Evolutionary conservation across 2,329 filamentous ascomycete genomes (phyloP).

Genomic region (Sporothrix luriei): DNA sequence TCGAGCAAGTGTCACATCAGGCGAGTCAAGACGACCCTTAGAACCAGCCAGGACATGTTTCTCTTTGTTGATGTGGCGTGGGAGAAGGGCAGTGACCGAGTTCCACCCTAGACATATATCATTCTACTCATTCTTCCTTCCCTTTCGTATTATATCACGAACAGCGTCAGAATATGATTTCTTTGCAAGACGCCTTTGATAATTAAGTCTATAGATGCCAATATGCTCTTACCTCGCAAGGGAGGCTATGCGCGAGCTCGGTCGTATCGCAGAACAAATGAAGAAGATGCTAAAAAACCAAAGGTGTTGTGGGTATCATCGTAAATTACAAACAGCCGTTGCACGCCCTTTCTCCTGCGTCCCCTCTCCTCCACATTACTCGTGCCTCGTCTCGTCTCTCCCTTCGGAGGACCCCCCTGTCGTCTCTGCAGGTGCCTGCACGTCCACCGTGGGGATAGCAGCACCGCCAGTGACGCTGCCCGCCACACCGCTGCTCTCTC

Average conservation of each 20-base stretch:
- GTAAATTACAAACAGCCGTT: slow-evolving; percentile 19
- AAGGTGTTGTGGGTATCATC: slow-evolving; percentile 21
- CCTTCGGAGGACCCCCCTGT: background rate
- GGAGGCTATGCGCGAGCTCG: background rate
- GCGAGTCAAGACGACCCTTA: no score
- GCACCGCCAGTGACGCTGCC: background rate
- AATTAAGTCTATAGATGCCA: background rate
- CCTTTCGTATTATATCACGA: background rate
- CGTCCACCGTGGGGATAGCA: background rate
- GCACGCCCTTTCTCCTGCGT: background rate
- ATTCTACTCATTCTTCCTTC: background rate
- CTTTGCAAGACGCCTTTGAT: background rate
- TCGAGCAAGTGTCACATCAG: no score
- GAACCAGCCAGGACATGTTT: no score
- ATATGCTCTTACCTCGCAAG: background rate
- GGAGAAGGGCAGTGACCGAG: background rate
- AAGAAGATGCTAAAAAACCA: background rate
- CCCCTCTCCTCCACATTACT: background rate
- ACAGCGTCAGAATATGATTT: background rate
- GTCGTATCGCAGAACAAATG: background rate
- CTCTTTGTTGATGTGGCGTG: background rate
- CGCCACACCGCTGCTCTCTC: no score
- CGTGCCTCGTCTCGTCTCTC: background rate
- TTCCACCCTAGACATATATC: background rate
- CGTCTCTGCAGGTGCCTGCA: background rate